Conservation (phyloP, 441 rosid species). For the Croton setiger region DNA sequence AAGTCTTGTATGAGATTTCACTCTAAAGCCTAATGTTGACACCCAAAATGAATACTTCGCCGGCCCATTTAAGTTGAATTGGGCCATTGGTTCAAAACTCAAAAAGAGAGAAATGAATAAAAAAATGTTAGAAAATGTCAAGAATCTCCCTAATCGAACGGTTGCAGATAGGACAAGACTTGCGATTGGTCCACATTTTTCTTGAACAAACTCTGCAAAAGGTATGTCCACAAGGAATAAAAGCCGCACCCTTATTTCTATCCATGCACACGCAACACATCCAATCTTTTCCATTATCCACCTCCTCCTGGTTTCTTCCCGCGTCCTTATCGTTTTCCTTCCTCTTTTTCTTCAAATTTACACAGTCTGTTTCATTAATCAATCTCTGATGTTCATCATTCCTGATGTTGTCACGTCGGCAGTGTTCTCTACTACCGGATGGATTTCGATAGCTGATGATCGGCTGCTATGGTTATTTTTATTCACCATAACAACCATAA, state of each 20-base stretch:
- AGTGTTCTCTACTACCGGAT: too few relatives aligned
- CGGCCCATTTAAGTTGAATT: neutral
- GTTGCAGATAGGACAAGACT: conserved; percentile 57
- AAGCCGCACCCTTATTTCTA: conserved; percentile 63
- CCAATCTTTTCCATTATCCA: conserved; percentile 38
- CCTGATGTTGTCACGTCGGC: conserved; percentile 6
- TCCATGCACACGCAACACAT: conserved; percentile 75
- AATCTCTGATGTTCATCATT: conserved; percentile 59
- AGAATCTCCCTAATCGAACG: conserved; percentile 52
- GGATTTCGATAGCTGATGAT: conserved; percentile 2
- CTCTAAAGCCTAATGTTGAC: too few relatives aligned
- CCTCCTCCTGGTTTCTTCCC: too few relatives aligned
- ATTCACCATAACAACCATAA: too few relatives aligned
- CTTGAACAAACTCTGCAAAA: conserved; percentile 53
- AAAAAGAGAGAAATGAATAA: too few relatives aligned
- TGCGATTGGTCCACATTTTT: conserved; percentile 50
- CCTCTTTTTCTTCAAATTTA: conserved; percentile 32
- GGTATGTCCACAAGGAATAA: conserved; percentile 69
- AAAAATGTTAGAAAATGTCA: conserved; percentile 42
- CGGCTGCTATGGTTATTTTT: too few relatives aligned
- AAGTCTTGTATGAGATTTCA: too few relatives aligned
- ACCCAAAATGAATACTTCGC: neutral
- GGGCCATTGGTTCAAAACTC: neutral
- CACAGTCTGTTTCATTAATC: conserved; percentile 70
- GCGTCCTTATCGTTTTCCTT: neutral